Conservation (phyloP, 768 basidiomycete species). For the Hirschioporus abietinus region DNA sequence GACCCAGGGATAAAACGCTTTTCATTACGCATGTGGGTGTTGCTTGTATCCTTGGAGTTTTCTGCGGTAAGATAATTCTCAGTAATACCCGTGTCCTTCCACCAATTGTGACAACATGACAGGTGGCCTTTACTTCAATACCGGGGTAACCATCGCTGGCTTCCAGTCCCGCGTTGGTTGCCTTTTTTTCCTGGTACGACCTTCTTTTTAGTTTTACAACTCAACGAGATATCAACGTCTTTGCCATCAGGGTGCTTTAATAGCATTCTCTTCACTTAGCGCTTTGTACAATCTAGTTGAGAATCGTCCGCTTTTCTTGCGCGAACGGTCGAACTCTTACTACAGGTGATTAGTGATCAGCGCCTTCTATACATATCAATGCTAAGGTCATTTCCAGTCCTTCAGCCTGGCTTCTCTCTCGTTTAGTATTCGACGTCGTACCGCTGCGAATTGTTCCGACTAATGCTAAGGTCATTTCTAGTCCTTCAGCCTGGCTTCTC, state of each 20-base stretch:
- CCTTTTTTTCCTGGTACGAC: constrained; percentile 80
- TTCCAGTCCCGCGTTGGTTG: constrained; percentile 94
- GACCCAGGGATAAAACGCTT: constrained; percentile 74
- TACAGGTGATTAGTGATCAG: constrained; percentile 56
- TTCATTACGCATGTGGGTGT: constrained; percentile 75
- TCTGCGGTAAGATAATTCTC: constrained; percentile 57
- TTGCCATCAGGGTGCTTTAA: constrained; percentile 64
- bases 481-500: constrained; percentile 89
- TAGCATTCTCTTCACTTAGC: constrained; percentile 88
- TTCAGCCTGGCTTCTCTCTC: constrained; percentile 85
- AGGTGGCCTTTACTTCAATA: constrained; percentile 87
- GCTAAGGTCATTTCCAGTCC: constrained; percentile 44
- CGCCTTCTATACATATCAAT: constrained; percentile 2
- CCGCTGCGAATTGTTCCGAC: constrained; percentile 87
- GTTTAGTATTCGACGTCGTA: constrained; percentile 83
- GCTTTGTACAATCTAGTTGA: constrained; percentile 87
- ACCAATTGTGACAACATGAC: constrained; percentile 3
- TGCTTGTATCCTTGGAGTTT: constrained; percentile 72
- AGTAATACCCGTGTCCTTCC: constrained; percentile 3
- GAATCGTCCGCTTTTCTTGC: constrained; percentile 79
- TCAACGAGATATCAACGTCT: constrained; percentile 2
- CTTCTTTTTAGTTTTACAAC: constrained; percentile 3
- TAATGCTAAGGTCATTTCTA: constrained; percentile 23
- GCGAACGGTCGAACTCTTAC: constrained; percentile 80
- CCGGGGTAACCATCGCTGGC: constrained; percentile 76